Conservation (phyloP, 2,329 filamentous ascomycete genomes). For the Pseudogymnoascus sp. region DNA sequence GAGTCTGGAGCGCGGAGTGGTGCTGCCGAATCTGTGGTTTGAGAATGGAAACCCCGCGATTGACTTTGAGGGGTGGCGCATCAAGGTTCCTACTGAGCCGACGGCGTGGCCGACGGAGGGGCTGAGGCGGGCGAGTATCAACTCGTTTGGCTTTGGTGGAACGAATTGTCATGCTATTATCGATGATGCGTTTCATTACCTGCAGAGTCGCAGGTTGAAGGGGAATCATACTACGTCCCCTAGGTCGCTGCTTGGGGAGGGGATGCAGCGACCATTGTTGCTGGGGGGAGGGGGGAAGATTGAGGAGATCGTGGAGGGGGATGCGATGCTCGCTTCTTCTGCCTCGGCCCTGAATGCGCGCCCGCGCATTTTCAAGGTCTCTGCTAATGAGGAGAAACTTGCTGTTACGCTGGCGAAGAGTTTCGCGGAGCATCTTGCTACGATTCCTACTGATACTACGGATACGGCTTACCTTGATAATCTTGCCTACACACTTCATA, state of each 20-base stretch:
- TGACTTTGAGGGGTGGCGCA: background rate
- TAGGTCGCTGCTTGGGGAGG: background rate
- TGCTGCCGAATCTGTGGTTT: slow-evolving; percentile 26
- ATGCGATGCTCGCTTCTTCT: background rate
- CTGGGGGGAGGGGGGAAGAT: background rate
- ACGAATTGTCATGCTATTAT: slow-evolving; percentile 37
- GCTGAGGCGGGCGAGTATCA: slow-evolving; percentile 15
- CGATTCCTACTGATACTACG: background rate
- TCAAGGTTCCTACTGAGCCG: background rate
- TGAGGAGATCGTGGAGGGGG: background rate
- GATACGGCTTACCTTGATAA: slow-evolving; percentile 9
- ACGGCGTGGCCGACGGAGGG: background rate
- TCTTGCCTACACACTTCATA: slow-evolving; percentile 10
- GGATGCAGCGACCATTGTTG: background rate
- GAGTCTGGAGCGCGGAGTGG: slow-evolving; percentile 24
- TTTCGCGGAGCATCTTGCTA: background rate
- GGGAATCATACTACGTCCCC: slow-evolving; percentile 20
- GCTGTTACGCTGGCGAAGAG: background rate
- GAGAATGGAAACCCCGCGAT: slow-evolving; percentile 19
- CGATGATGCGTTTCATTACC: slow-evolving; percentile 12
- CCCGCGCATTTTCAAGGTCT: background rate
- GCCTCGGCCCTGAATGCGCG: background rate
- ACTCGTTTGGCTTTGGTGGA: slow-evolving; percentile 35
- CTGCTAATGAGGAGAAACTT: background rate
- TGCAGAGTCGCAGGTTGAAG: slow-evolving; percentile 9